These are phyloP conservation scores for Pseudogymnoascus sp. DNA, from an alignment of 2,329 filamentous ascomycete species.

Conservation along the genomic window DNA sequence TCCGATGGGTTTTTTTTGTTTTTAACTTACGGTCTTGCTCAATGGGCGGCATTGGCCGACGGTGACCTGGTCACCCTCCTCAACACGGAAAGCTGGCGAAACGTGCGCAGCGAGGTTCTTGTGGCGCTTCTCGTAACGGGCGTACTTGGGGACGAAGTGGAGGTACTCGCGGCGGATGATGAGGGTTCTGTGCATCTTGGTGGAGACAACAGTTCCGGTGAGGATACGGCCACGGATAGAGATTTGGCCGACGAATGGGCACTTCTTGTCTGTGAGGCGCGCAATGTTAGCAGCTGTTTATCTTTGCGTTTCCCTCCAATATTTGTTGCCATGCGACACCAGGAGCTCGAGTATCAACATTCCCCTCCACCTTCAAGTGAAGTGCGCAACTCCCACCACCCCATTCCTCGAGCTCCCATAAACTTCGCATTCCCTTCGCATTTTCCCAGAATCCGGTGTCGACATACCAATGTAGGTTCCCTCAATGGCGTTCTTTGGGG, in stretches of 20 bases:
- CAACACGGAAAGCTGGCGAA: slow-evolving; percentile 98
- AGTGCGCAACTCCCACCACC: background rate
- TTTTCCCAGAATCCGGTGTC: slow-evolving; percentile 12
- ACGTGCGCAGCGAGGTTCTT: slow-evolving; percentile 99
- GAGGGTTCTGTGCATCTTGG: slow-evolving; percentile 99
- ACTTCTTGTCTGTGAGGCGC: slow-evolving; percentile 85
- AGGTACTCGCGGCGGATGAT: slow-evolving; percentile 99
- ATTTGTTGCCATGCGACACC: background rate
- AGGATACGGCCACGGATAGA: slow-evolving; percentile 99
- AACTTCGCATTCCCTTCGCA: background rate
- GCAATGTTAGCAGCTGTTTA: slow-evolving; percentile 18
- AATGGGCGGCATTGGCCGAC: slow-evolving; percentile 99
- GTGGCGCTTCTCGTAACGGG: slow-evolving; percentile 99
- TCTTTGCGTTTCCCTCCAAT: background rate
- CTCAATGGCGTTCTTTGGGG: slow-evolving; percentile 97
- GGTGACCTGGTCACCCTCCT: slow-evolving; percentile 98
- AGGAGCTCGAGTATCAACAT: slow-evolving; percentile 6
- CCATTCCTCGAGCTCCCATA: background rate
- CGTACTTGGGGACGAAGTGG: slow-evolving; percentile 99
- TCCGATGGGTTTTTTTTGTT: slow-evolving; percentile 9
- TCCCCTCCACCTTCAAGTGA: background rate
- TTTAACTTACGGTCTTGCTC: slow-evolving; percentile 89
- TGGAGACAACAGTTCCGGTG: slow-evolving; percentile 96
- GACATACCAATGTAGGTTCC: slow-evolving; percentile 97
- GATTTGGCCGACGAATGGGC: slow-evolving; percentile 98